Conservation (phyloP, 1,284 basidiomycete species). For the Phellopilus nigrolimitatus region DNA sequence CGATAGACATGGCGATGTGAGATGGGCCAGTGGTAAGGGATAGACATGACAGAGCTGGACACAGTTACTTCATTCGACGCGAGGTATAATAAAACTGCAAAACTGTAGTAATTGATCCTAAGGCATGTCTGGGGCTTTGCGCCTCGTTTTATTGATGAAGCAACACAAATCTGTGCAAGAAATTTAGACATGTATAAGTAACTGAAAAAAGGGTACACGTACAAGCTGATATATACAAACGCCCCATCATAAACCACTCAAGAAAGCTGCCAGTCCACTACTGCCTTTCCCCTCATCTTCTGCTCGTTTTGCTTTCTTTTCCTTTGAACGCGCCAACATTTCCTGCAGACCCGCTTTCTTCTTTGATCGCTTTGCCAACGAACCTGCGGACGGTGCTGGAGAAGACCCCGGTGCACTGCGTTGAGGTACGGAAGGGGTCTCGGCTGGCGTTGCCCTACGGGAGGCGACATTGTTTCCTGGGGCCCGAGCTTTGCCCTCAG, state of each 20-base stretch:
- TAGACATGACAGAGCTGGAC: too few relatives aligned
- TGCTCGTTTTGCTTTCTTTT: conserved; percentile 38
- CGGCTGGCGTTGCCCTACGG: neutral
- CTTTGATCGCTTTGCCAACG: conserved; percentile 29
- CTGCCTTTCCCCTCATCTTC: conserved; percentile 26
- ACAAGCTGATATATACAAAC: neutral
- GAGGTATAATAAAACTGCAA: too few relatives aligned
- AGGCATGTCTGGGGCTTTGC: too few relatives aligned
- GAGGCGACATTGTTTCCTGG: neutral
- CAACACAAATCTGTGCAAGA: too few relatives aligned
- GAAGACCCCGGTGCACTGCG: neutral
- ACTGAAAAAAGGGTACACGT: neutral
- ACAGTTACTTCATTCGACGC: too few relatives aligned
- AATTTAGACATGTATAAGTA: too few relatives aligned
- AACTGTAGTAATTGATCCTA: too few relatives aligned
- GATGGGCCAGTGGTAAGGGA: too few relatives aligned
- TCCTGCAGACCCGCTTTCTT: conserved; percentile 51
- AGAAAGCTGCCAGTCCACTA: conserved; percentile 52
- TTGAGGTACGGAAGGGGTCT: neutral
- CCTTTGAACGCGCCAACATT: conserved; percentile 56
- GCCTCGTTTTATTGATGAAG: too few relatives aligned
- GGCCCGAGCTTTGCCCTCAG: neutral
- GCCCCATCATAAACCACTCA: conserved; percentile 39
- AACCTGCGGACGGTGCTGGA: neutral
- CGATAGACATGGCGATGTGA: too few relatives aligned